Evolutionary conservation across 192 early-diverging fungal species (phyloP).

Genomic region (Backusella parvicylindrica): DNA sequence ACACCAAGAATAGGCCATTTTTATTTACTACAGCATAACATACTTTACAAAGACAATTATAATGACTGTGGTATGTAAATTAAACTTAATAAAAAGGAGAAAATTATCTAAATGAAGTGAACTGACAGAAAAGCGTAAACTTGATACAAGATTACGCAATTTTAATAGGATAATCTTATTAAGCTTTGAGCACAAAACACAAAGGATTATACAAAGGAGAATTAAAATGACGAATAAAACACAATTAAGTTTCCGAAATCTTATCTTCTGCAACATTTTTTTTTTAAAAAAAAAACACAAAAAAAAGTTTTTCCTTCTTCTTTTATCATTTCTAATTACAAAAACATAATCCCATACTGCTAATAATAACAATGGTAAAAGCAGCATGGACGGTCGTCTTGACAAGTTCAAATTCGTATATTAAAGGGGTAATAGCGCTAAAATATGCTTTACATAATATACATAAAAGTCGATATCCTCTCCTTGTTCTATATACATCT

Average conservation of each 20-base stretch:
- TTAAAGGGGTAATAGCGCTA: constrained; percentile 16
- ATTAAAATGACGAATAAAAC: neutral
- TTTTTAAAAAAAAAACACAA: neutral
- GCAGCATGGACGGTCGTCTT: constrained; percentile 22
- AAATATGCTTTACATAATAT: constrained; percentile 12
- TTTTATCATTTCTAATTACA: neutral
- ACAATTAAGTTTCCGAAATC: neutral
- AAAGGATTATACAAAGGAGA: neutral
- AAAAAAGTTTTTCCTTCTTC: neutral
- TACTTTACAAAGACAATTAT: neutral
- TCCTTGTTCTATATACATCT: constrained; percentile 31
- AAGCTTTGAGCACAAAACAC: neutral
- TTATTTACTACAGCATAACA: neutral
- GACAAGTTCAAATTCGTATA: constrained; percentile 18
- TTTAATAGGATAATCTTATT: neutral
- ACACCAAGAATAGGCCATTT: neutral
- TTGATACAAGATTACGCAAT: neutral
- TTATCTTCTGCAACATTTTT: neutral
- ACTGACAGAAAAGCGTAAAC: neutral
- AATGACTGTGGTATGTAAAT: neutral
- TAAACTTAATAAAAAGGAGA: neutral
- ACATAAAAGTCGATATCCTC: constrained; percentile 26
- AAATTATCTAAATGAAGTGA: neutral
- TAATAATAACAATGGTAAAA: neutral
- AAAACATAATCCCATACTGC: neutral